Evolutionary conservation across 2,329 filamentous ascomycete genomes (phyloP), one percentile per base, ranked within the genome.

Genomic region (Fusarium citri): DNA sequence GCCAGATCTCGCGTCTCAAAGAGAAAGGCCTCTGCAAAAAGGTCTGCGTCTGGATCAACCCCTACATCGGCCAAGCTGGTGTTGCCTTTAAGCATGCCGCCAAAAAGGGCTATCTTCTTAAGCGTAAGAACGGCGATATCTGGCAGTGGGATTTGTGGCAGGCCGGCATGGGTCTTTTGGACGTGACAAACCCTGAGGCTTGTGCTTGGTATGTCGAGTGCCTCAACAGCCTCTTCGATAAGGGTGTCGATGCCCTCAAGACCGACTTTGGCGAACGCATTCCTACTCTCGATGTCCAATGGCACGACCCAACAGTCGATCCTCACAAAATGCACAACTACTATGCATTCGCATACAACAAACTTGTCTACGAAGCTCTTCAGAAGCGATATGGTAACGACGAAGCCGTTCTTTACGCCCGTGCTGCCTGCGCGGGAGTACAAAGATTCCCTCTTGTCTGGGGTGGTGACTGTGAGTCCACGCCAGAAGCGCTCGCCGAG

Each of bases 71-170:
- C 1, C 91, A 93, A 78, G 87, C 90, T 34, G 91, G 89, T 3
- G 87, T 86, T 0, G 83, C 91, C 0, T 93, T 93, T 79, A 80
- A 83, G 60, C 84, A 89, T 66, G 91, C 89, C 42, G 86, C 86
- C 42, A 85, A 88, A 59, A 89, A 88, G 56, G 90, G 90, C 0
- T 93, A 92, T 73, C 84, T 93, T 20, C 83, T 93, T 62, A 91
- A 90, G 81, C 87, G 90, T 28, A 88, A 85, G 68, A 88, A 92
- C 73, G 90, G 89, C 15, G 88, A 91, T 66, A 80, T 93, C 23
- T 93, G 89, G 88, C 91, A 93, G 78, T 92, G 90, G 89, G 91
- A 93, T 73, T 80, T 91, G 43, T 93, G 91, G 91, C 91, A 93
- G 76, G 90, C 90, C 3, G 91, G 91, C 37, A 93, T 93, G 91